phyloP scores from a whole-genome alignment of 805 yeast species.

The Lachancea mirantina region DNA sequence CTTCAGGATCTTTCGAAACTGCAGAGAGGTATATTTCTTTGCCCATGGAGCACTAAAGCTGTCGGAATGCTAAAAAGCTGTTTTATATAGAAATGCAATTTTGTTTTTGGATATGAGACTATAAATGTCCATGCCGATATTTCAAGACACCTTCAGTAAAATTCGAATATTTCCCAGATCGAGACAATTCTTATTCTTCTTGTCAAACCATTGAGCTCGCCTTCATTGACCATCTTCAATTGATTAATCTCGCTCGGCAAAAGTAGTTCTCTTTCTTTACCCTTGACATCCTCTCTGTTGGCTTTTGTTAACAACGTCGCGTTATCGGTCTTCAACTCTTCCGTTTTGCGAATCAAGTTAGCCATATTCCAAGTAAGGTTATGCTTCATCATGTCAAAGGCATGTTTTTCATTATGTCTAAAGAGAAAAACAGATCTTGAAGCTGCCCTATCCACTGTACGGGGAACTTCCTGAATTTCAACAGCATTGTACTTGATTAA shows the following conservation, averaged over 20 bases:
- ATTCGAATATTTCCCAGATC: constrained; percentile 49
- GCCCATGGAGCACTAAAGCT: constrained; percentile 44
- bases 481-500: constrained; percentile 63
- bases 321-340: constrained; percentile 50
- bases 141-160: constrained; percentile 15
- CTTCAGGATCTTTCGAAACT: constrained; percentile 45
- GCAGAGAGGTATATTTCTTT: constrained; percentile 62
- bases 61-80: constrained; percentile 25
- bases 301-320: constrained; percentile 68
- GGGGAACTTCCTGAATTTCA: constrained; percentile 90
- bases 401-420: constrained; percentile 53
- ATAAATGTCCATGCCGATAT: too few species aligned
- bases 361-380: constrained; percentile 42
- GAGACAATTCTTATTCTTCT: constrained; percentile 50
- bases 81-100: constrained; percentile 13
- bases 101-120: background rate
- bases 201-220: constrained; percentile 49
- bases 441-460: constrained; percentile 87
- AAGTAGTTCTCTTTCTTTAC: constrained; percentile 66
- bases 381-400: constrained; percentile 41
- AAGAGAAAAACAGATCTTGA: constrained; percentile 79
- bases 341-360: constrained; percentile 46
- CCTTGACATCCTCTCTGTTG: constrained; percentile 84
- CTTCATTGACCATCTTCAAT: constrained; percentile 49
- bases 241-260: constrained; percentile 71